Base-by-base conservation (phyloP, 805 yeast genomes). In the Lipomyces japonicus region DNA sequence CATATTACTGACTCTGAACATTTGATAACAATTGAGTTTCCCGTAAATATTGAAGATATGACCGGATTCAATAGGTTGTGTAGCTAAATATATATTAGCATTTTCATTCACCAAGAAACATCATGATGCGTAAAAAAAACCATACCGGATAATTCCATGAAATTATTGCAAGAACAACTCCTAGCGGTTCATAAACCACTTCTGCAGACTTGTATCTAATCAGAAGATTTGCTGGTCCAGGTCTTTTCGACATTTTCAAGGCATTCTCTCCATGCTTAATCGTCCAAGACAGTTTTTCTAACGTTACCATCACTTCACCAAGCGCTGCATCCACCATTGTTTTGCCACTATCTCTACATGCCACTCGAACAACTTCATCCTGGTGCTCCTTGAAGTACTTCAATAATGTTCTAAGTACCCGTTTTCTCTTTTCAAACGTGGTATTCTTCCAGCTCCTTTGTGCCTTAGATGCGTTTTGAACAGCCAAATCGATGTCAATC, bases 1-100 rank as follows among this genome's bases (percentile, higher is more conserved):
- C 97, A 93, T 36, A 87, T 83, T 1, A 93, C 98, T 62, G 88
- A 86, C 68, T 93, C 99, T 9, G 96, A 87, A 70, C 98, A 91
- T 66, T 93, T 93, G 46, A 93, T 81, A 7, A 93, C 83, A 39
- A 89, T 82, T 4, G 90, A 89, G 63, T 93, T 91, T 3, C 98
- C 99, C 3, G 96, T 80, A 64, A 90, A 87, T 23, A 93, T 67
- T 1, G 91, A 79, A 2, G 97, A 95, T 49, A 90, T 81, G 1
- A 93, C 75, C 1, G 98, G 98, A 2, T 97, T 97, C 75, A 93
- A 70, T 44, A 90, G 71, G 67, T 93, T 93, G 66, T 93, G 98
- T 68, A 93, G 82, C 56, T 51, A 16, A 52, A n/a, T 7, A 12
- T 19, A 26, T 35, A 37, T 26, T 2, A 36, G 18, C n/a, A 31